phyloP scores from a whole-genome alignment of 73 alveolate species.

The Effrenium voratum region DNA sequence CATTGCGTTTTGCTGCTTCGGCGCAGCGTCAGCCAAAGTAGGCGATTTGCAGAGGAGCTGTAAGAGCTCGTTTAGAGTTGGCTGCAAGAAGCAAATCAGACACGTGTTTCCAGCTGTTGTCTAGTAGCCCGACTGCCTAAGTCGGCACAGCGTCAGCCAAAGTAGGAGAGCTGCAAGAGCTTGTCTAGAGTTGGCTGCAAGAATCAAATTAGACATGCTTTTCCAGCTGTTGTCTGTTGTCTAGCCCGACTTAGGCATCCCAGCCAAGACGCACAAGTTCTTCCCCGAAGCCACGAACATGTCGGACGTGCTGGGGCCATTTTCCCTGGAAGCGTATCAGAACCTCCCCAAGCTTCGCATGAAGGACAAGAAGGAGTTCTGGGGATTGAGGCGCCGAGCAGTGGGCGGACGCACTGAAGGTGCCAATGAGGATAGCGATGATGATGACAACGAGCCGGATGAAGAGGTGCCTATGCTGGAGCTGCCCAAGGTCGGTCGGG shows the following conservation, averaged over 20 bases:
- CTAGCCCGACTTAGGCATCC: background rate
- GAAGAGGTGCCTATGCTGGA: background rate
- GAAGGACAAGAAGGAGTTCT: background rate
- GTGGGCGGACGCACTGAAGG: constrained; percentile 1
- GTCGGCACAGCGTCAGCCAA: no score
- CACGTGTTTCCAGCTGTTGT: background rate
- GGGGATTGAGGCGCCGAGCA: background rate
- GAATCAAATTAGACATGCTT: no score
- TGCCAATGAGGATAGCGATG: background rate
- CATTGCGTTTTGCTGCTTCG: no score
- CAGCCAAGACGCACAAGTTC: background rate
- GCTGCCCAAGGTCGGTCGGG: background rate
- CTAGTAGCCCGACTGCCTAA: no score
- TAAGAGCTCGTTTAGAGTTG: no score
- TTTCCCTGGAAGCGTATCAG: background rate
- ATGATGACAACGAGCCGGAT: background rate
- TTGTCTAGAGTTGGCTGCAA: no score
- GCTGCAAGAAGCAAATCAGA: background rate
- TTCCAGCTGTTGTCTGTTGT: background rate
- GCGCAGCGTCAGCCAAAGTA: no score
- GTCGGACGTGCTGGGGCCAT: background rate
- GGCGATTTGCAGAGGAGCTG: no score
- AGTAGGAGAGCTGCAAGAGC: no score
- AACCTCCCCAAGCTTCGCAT: background rate
- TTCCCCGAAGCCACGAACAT: background rate